Percentiles rank a stretch among this genome's conserved stretches.
Conservation (phyloP, 345 rosid species). For the Noccaea caerulescens region DNA sequence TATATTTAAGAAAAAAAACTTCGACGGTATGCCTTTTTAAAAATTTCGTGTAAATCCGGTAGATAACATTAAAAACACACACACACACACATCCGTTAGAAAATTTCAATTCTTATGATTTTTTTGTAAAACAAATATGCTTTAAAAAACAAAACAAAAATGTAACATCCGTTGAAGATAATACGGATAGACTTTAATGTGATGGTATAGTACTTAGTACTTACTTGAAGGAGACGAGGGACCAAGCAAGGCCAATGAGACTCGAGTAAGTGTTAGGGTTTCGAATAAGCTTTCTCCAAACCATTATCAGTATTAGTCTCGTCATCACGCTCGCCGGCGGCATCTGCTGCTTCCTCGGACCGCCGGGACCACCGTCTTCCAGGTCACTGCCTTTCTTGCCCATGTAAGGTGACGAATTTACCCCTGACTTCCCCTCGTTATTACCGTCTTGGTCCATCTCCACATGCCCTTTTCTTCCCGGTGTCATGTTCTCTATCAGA, state of each 20-base stretch:
- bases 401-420: slow-evolving; percentile 52
- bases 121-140: no score
- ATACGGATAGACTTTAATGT: no score
- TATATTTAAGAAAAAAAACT: no score
- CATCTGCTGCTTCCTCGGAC: slow-evolving; percentile 59
- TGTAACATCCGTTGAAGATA: no score
- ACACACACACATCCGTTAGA: no score
- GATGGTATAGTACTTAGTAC: slow-evolving; percentile 5
- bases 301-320: slow-evolving; percentile 72
- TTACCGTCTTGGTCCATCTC: slow-evolving; percentile 53
- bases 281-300: slow-evolving; percentile 74
- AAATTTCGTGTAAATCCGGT: no score
- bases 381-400: slow-evolving; percentile 50
- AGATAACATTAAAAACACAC: no score
- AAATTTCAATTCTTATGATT: no score
- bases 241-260: slow-evolving; percentile 71
- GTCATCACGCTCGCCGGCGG: slow-evolving; percentile 81
- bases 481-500: slow-evolving; percentile 64
- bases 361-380: slow-evolving; percentile 48
- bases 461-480: slow-evolving; percentile 53
- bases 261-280: slow-evolving; percentile 82
- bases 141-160: no score
- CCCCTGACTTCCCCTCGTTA: slow-evolving; percentile 53
- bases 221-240: slow-evolving; percentile 66
- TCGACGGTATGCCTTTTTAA: no score